Base-by-base conservation (phyloP, 495 filamentous ascomycete species). In the Extremus antarcticus region DNA sequence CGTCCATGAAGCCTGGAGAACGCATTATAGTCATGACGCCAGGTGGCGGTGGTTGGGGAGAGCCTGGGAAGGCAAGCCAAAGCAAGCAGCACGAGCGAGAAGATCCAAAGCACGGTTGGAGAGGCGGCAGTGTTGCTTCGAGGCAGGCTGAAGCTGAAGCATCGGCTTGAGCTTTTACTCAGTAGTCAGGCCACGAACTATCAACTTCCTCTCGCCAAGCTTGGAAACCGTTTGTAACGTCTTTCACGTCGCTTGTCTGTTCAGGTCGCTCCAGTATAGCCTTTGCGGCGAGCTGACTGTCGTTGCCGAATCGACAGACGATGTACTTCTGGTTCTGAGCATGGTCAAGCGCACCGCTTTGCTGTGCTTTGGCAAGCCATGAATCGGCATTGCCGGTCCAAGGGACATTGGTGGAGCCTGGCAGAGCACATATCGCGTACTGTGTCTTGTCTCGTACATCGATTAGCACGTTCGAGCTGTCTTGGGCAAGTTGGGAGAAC, bases 171-270 rank as follows among this genome's bases (percentile, higher is more conserved):
- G 2, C 2, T 19, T 19, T 24, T 20, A 4, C n/a, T 74, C 67
- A 80, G 62, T 80, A 80, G 32, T 80, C 75, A 20, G 91, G 90
- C 68, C 88, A 88, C 0, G 73, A 71, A 1, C 70, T 70, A 66
- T 94, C 88, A 16, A 95, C 78, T 51, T 88, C 75, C 20, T 81
- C 72, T 65, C 81, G 82, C 92, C 91, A 98, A n/a, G 87, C 84
- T 46, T 70, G 77, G 56, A 95, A 78, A 0, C 92, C 92, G 0
- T 89, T 90, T 25, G 73, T 76, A 22, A 96, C 83, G 69, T 96
- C 92, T 29, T 80, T 78, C 48, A 94, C 78, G 50, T 75, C 78
- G 32, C 81, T 72, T 53, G 40, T 46, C 10, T 77, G 80, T n/a
- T 85, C 53, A 2, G 82, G 82, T 39, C 80, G 61, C 29, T 89